phyloP scores from a whole-genome alignment of 257 asterid species.

The Solanum piurae region DNA sequence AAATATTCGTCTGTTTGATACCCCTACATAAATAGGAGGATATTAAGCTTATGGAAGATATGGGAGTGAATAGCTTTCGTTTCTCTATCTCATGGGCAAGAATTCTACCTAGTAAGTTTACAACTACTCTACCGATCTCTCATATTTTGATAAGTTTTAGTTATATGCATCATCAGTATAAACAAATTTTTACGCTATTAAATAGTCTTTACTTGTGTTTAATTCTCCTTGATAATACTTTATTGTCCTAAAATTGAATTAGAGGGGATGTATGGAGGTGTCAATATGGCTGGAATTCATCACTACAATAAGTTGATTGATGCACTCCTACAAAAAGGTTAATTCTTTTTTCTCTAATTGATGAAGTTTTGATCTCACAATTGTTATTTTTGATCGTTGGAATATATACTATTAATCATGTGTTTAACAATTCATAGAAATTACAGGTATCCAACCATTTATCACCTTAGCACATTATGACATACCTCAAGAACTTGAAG shows the following conservation, averaged over 20 bases:
- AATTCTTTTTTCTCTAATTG: neutral
- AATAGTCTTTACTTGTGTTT: neutral
- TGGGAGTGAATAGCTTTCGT: slow-evolving; percentile 52
- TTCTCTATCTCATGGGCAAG: slow-evolving; percentile 73
- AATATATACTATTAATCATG: neutral
- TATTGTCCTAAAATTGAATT: neutral
- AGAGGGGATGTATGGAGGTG: slow-evolving; percentile 4
- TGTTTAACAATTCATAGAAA: neutral
- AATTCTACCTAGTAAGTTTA: slow-evolving; percentile 51
- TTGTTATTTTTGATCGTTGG: neutral
- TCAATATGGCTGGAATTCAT: slow-evolving; percentile 6
- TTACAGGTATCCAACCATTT: slow-evolving; percentile 50
- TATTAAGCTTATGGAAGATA: slow-evolving; percentile 41
- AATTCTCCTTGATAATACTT: neutral
- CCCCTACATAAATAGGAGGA: slow-evolving; percentile 32
- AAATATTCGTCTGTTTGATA: neutral
- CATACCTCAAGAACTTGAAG: slow-evolving; percentile 67
- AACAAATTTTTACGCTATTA: neutral
- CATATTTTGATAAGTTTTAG: neutral
- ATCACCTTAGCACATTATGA: slow-evolving; percentile 51
- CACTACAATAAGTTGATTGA: slow-evolving; percentile 2
- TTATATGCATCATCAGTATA: neutral
- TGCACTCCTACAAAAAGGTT: slow-evolving; percentile 39
- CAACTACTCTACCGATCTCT: neutral
- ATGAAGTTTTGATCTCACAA: neutral